Conservation (phyloP, 164 flowering plant genomes). For the Tinospora cordifolia region DNA sequence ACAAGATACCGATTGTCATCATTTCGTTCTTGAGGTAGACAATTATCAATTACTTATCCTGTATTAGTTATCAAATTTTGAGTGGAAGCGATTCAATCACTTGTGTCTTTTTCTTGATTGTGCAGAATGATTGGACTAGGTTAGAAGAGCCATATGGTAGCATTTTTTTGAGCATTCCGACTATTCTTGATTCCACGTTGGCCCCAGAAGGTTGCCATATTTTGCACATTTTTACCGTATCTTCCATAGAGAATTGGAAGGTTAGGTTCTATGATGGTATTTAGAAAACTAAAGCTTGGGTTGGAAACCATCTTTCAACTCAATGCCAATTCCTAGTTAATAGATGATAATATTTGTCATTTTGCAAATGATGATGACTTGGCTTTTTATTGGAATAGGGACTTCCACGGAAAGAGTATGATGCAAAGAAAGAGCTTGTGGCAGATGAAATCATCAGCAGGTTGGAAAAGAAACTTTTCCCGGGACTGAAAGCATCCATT, state of each 20-base stretch:
- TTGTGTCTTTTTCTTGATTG: constrained; percentile 3
- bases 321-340: neutral
- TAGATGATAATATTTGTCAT: neutral
- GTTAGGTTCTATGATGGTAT: constrained; percentile 25
- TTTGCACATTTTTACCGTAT: constrained; percentile 87
- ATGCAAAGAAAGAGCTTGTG: constrained; percentile 68
- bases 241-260: constrained; percentile 92
- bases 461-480: constrained; percentile 86
- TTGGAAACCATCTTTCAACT: neutral
- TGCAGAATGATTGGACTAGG: constrained; percentile 65
- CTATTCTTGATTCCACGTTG: constrained; percentile 81
- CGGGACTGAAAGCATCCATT: constrained; percentile 69
- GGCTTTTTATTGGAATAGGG: constrained; percentile 43
- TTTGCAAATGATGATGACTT: neutral
- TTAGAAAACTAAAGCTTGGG: neutral
- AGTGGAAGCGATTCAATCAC: neutral
- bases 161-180: constrained; percentile 94
- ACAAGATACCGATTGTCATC: constrained; percentile 92
- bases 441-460: constrained; percentile 80
- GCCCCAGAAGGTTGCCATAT: constrained; percentile 88
- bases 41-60: neutral
- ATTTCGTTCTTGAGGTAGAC: constrained; percentile 89
- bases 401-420: constrained; percentile 62
- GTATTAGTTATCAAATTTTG: neutral
- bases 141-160: constrained; percentile 91